Evolutionary conservation across 2,329 filamentous ascomycete species (phyloP), one percentile per base, ranked within the genome.

Genomic region (Byssochlamys sp.): DNA sequence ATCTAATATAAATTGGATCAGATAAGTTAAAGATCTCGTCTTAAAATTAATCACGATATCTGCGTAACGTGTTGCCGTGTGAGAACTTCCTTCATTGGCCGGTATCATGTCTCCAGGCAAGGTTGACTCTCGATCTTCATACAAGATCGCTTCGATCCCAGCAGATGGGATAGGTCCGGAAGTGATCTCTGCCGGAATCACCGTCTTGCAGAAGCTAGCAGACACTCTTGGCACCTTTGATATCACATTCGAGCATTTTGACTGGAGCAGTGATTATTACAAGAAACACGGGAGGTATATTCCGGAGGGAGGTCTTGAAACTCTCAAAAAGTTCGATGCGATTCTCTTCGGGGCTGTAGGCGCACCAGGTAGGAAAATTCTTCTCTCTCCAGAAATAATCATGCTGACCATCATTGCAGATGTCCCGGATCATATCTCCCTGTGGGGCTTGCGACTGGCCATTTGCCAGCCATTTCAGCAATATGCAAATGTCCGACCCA

Each of bases 91-190:
- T 24, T 6, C 25, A 28, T 24, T 4, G 10, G 19, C 29, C 31
- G 28, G 53, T 33, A 53, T 33, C 26, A 52, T 58, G 53, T 58
- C 57, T 51, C 48, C 57, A 35, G 26, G 35, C 53, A 31, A 39
- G 53, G 28, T 50, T n/a, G 31, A 49, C 35, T 51, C 52, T 5
- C 39, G 35, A 19, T 31, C 58, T 14, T 56, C 67, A 11, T 78
- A 80, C 64, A 75, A 68, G 55, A 84, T 87, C 60, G 84, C 84
- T n/a, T 80, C 78, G 29, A 86, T 89, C 56, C 84, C 85, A 0
- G 86, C 83, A 6, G 86, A 89, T 65, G 86, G 86, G 56, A 88
- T 89, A 59, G 86, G 86, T 1, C 80, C 80, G 1, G 86, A 89
- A 69, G 85, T 89, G 10, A 82, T 87, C 69, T 75, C 79, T 31